These are phyloP conservation scores for Cryptomeria japonica DNA, from an alignment of 75 land plant genomes.

Conservation along the genomic window DNA sequence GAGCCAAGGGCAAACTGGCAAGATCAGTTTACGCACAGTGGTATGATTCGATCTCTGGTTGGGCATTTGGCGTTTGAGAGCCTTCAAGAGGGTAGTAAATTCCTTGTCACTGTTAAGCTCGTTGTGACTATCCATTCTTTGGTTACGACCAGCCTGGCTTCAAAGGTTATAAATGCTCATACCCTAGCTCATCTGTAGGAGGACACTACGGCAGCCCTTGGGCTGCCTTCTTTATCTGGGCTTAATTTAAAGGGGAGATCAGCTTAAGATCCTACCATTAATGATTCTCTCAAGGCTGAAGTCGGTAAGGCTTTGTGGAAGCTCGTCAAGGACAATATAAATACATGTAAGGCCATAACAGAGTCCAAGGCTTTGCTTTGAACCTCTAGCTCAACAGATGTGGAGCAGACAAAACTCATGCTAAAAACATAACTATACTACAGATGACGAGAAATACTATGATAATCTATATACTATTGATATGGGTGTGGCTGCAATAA, in stretches of 20 bases:
- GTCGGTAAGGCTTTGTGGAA: slow-evolving; percentile 74
- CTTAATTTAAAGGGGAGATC: slow-evolving; percentile 57
- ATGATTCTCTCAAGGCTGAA: slow-evolving; percentile 72
- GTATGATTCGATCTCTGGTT: slow-evolving; percentile 56
- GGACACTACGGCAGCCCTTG: neutral
- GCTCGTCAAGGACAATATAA: slow-evolving; percentile 46
- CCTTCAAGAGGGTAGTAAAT: slow-evolving; percentile 54
- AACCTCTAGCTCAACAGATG: too few species aligned
- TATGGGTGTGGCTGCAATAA: too few species aligned
- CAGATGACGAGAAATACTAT: too few species aligned
- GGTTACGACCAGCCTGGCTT: slow-evolving; percentile 17
- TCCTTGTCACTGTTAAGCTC: slow-evolving; percentile 20
- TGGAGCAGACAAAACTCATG: too few species aligned
- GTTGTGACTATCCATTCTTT: slow-evolving; percentile 36
- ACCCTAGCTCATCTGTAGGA: slow-evolving; percentile 12
- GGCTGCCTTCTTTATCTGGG: slow-evolving; percentile 15
- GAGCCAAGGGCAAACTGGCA: slow-evolving; percentile 43
- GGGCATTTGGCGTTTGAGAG: slow-evolving; percentile 66
- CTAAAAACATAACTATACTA: too few species aligned
- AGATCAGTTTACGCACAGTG: slow-evolving; percentile 49
- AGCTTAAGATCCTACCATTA: slow-evolving; percentile 56
- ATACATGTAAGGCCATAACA: slow-evolving; percentile 66
- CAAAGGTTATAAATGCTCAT: slow-evolving; percentile 2
- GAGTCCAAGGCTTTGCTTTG: slow-evolving; percentile 80
- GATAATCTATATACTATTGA: too few species aligned